Conservation (phyloP, 257 asterid genomes). For the Schizonepeta tenuifolia region DNA sequence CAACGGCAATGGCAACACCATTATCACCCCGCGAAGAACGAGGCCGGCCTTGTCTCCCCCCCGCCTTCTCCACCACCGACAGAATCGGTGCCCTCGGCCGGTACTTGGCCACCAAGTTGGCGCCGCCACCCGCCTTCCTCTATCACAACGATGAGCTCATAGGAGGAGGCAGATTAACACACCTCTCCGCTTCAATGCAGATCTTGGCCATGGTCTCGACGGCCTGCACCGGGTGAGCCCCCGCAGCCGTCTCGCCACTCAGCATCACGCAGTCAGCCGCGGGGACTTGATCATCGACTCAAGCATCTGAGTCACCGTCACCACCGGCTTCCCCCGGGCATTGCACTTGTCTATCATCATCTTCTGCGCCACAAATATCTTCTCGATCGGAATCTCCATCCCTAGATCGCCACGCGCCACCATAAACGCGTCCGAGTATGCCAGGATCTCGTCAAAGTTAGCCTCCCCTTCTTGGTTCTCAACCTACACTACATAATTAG, state of each 20-base stretch:
- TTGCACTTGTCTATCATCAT: slow-evolving; percentile 40
- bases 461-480: slow-evolving; percentile 44
- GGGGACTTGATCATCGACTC: slow-evolving; percentile 49
- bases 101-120: slow-evolving; percentile 35
- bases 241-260: slow-evolving; percentile 42
- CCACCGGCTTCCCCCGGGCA: slow-evolving; percentile 42
- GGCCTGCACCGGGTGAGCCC: slow-evolving; percentile 33
- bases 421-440: slow-evolving; percentile 43
- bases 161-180: no score
- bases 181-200: slow-evolving; percentile 33
- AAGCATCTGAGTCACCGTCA: slow-evolving; percentile 41
- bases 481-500: slow-evolving; percentile 34
- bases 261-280: slow-evolving; percentile 42
- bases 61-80: neutral
- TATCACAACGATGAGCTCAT: slow-evolving; percentile 18
- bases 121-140: slow-evolving; percentile 8
- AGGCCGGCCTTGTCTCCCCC: slow-evolving; percentile 22
- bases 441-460: slow-evolving; percentile 36
- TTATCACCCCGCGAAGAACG: slow-evolving; percentile 29
- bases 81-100: slow-evolving; percentile 35
- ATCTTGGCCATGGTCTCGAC: slow-evolving; percentile 41
- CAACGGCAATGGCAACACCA: neutral
- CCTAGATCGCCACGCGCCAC: slow-evolving; percentile 47
- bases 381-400: slow-evolving; percentile 47
- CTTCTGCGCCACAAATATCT: slow-evolving; percentile 43